phyloP scores from a whole-genome alignment of 805 yeast genomes.

The Lachancea mirantina region DNA sequence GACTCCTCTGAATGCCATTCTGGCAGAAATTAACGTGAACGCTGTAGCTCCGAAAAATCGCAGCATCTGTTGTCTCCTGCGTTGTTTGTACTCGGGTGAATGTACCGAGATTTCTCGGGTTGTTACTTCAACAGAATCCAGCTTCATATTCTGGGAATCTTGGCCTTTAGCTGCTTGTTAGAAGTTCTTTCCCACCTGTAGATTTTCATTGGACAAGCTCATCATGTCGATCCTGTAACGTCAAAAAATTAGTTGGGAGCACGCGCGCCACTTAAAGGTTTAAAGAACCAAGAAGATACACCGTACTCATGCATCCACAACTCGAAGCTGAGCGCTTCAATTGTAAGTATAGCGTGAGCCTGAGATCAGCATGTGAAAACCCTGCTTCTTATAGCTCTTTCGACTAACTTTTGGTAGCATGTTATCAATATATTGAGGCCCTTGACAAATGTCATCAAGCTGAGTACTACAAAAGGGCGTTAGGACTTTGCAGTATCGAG shows the following conservation, averaged over 20 bases:
- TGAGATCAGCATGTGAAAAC: conserved; percentile 11
- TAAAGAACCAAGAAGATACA: neutral
- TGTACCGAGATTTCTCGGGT: conserved; percentile 12
- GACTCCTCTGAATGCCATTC: conserved; percentile 71
- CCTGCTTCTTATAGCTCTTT: neutral
- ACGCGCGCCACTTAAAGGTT: neutral
- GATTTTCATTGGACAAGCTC: too few species aligned
- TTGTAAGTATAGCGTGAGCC: conserved; percentile 26
- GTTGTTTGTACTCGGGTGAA: conserved; percentile 41
- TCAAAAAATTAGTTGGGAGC: too few species aligned
- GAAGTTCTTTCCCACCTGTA: too few species aligned
- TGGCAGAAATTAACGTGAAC: conserved; percentile 60
- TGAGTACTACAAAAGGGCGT: conserved; percentile 57
- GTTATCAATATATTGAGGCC: conserved; percentile 77
- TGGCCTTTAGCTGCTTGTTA: too few species aligned
- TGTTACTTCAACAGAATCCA: neutral
- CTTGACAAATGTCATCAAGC: conserved; percentile 80
- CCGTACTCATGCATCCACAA: conserved; percentile 44
- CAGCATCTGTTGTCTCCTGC: conserved; percentile 67
- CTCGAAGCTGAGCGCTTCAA: conserved; percentile 42
- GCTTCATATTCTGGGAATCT: too few species aligned
- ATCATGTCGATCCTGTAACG: too few species aligned
- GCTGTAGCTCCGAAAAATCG: conserved; percentile 67
- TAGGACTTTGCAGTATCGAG: conserved; percentile 80
- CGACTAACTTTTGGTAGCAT: conserved; percentile 36